Percentiles rank a stretch among this genome's conserved stretches.
Evolutionary conservation across 2,329 filamentous ascomycete genomes (phyloP).

Genomic region (Thermoascus crustaceus): DNA sequence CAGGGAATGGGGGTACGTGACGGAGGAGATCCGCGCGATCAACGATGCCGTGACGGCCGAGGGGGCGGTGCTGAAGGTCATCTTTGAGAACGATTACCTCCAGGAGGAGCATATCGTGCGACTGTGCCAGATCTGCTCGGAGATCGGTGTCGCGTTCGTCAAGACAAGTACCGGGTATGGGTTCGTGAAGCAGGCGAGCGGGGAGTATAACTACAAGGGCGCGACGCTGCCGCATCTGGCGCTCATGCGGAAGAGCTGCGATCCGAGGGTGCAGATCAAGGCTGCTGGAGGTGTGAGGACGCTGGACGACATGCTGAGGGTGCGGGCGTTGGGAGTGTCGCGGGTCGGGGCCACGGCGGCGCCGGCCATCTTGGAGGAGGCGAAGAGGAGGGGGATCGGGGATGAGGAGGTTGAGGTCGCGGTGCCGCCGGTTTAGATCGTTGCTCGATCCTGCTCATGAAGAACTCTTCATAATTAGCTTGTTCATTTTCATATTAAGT

Average conservation of each 20-base stretch:
- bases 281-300: constrained; percentile 51
- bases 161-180: constrained; percentile 56
- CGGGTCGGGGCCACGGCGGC: constrained; percentile 52
- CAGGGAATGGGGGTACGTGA: constrained; percentile 51
- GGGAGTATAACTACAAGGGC: constrained; percentile 46
- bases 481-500: no score
- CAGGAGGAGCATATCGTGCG: constrained; percentile 41
- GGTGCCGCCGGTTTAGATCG: not conserved
- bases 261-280: constrained; percentile 46
- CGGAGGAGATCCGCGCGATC: constrained; percentile 43
- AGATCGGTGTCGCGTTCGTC: constrained; percentile 46
- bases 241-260: constrained; percentile 45
- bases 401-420: constrained; percentile 19
- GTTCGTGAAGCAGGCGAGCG: constrained; percentile 48
- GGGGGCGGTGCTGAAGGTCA: constrained; percentile 49
- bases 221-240: constrained; percentile 45
- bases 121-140: constrained; percentile 49
- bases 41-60: constrained; percentile 41
- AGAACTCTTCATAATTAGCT: no score
- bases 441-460: no score
- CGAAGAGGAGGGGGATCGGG: constrained; percentile 42
- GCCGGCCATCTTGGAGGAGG: constrained; percentile 48
- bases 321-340: constrained; percentile 47
- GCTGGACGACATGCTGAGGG: constrained; percentile 48
- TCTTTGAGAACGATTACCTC: constrained; percentile 56